Evolutionary conservation across 2,329 filamentous ascomycete genomes (phyloP).

Genomic region (Cladosporium sp.): DNA sequence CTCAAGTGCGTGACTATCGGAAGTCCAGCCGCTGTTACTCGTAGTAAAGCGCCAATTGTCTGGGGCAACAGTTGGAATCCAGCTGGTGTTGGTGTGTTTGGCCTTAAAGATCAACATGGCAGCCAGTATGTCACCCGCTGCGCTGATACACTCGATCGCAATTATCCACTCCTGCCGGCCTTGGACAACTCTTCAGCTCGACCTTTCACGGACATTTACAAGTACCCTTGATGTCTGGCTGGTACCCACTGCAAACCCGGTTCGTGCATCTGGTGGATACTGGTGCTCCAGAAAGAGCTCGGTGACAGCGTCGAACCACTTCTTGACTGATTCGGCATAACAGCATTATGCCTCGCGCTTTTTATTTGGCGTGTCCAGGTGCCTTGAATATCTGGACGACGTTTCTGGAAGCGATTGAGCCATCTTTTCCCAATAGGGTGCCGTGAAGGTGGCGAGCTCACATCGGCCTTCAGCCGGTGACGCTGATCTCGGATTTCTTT

Average conservation of each 20-base stretch:
- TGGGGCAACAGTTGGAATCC: neutral
- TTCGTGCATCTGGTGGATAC: conserved; percentile 10
- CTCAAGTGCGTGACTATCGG: conserved; percentile 7
- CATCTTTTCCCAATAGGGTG: conserved; percentile 11
- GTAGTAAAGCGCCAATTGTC: conserved; percentile 3
- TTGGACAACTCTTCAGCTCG: conserved; percentile 10
- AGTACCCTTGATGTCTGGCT: conserved; percentile 13
- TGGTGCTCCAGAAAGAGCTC: conserved; percentile 6
- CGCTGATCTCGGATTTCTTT: conserved; percentile 9
- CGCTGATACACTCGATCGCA: conserved; percentile 15
- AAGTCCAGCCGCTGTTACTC: conserved; percentile 10
- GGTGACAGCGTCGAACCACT: conserved; percentile 12
- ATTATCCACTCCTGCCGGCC: conserved; percentile 14
- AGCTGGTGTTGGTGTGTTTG: conserved; percentile 3
- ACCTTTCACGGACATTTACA: conserved; percentile 11
- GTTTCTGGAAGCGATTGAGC: conserved; percentile 8
- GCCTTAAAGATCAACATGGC: conserved; percentile 13
- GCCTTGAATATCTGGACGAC: conserved; percentile 5
- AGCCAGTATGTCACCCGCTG: conserved; percentile 3
- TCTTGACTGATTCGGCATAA: conserved; percentile 7
- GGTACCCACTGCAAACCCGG: conserved; percentile 5
- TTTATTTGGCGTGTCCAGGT: conserved; percentile 12
- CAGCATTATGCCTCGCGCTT: conserved; percentile 2
- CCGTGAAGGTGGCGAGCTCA: neutral
- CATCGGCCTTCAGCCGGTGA: neutral